These are phyloP conservation scores for Baorangia bicolor DNA, from an alignment of 768 basidiomycete genomes.

Conservation along the genomic window DNA sequence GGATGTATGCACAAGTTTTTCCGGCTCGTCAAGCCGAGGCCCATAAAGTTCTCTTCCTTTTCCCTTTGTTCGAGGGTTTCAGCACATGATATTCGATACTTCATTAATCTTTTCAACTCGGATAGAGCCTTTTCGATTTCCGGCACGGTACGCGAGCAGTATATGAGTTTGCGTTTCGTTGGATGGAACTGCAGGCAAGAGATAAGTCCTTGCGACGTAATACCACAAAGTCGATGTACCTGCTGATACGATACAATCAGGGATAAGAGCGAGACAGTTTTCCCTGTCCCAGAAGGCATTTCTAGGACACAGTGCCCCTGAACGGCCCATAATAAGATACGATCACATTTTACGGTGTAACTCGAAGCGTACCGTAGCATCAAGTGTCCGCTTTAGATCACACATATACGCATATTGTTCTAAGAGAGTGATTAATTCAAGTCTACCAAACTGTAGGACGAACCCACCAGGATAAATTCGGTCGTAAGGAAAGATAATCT, in stretches of 20 bases:
- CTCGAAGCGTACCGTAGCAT: constrained; percentile 69
- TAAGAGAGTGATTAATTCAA: constrained; percentile 30
- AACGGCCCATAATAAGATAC: constrained; percentile 2
- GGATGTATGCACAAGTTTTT: constrained; percentile 97
- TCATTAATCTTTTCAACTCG: constrained; percentile 91
- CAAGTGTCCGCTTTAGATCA: constrained; percentile 94
- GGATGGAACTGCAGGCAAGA: constrained; percentile 72
- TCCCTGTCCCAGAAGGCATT: constrained; percentile 99
- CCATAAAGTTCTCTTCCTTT: constrained; percentile 82
- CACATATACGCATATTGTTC: constrained; percentile 99
- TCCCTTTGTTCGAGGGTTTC: constrained; percentile 71
- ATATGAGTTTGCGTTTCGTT: constrained; percentile 90
- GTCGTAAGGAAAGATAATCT: constrained; percentile 93
- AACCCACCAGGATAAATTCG: constrained; percentile 89
- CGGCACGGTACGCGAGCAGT: constrained; percentile 98
- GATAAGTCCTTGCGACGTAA: neutral
- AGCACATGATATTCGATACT: constrained; percentile 72
- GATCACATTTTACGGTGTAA: neutral
- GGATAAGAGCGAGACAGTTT: constrained; percentile 94
- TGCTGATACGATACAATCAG: constrained; percentile 98
- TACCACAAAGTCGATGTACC: constrained; percentile 39
- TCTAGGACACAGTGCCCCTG: constrained; percentile 99
- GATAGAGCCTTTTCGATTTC: constrained; percentile 98
- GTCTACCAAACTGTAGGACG: neutral
- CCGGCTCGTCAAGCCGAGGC: constrained; percentile 90